A percentile compares a stretch with the other conserved stretches of the same genome.
These are phyloP conservation scores for Plasmopara viticola DNA, from an alignment of 352 stramenopile species.

Conservation along the genomic window DNA sequence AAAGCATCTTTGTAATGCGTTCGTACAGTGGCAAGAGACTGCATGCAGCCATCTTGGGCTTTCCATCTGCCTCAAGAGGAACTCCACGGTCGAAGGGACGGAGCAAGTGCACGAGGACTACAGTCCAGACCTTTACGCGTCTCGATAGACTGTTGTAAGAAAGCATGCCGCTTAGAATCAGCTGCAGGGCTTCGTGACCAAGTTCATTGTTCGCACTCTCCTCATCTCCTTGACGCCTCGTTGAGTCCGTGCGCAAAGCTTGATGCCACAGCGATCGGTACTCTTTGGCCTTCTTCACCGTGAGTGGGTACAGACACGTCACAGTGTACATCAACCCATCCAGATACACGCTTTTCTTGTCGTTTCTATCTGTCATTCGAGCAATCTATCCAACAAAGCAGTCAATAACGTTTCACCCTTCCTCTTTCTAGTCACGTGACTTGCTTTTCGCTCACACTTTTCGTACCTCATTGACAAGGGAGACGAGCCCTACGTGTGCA, in stretches of 20 bases:
- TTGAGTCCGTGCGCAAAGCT: constrained; percentile 17
- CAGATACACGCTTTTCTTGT: constrained; percentile 35
- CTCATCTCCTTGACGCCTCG: constrained; percentile 3
- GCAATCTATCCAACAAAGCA: constrained; percentile 22
- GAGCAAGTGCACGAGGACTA: constrained; percentile 47
- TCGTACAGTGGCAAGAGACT: constrained; percentile 30
- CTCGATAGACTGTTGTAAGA: constrained; percentile 45
- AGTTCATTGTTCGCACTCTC: constrained; percentile 11
- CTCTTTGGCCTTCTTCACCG: constrained; percentile 43
- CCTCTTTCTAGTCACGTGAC: too few relatives aligned
- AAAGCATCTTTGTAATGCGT: constrained; percentile 32
- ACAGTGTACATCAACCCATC: constrained; percentile 55
- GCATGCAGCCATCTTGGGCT: constrained; percentile 18
- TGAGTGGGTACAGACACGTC: constrained; percentile 33
- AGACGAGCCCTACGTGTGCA: constrained; percentile 37
- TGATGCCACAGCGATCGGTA: constrained; percentile 43
- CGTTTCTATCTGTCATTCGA: constrained; percentile 24
- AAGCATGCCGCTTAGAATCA: constrained; percentile 41
- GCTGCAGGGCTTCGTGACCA: constrained; percentile 28
- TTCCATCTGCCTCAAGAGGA: constrained; percentile 18
- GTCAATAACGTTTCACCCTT: constrained; percentile 2
- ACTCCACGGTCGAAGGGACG: constrained; percentile 21
- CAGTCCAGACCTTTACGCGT: constrained; percentile 55
- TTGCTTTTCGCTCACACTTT: not conserved
- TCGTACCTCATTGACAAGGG: constrained; percentile 45